Conservation (phyloP, 306 rosid species). For the Amphicarpaea edgeworthii region DNA sequence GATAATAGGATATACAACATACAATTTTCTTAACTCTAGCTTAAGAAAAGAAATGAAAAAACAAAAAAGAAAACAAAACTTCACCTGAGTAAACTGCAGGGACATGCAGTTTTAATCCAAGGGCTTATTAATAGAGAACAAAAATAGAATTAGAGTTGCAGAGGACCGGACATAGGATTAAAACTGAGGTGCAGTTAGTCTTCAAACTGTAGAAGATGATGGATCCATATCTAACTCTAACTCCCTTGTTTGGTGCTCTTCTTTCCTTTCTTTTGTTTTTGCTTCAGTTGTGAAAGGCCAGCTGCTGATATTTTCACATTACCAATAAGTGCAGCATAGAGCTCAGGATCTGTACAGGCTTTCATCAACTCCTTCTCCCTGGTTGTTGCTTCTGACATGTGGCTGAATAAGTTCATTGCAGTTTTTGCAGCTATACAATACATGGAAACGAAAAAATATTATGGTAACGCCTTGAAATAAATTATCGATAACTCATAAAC, state of each 20-base stretch:
- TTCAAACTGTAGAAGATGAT: constrained; percentile 1
- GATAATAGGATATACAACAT: constrained; percentile 37
- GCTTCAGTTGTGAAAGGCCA: constrained; percentile 91
- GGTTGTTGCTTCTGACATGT: constrained; percentile 79
- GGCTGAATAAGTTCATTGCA: constrained; percentile 94
- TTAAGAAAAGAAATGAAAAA: neutral
- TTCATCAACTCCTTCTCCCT: constrained; percentile 97
- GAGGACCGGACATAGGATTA: neutral
- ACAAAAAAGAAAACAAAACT: neutral
- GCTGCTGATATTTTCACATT: constrained; percentile 87
- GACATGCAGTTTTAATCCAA: neutral
- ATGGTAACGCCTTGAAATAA: constrained; percentile 32
- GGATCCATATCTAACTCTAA: constrained; percentile 37
- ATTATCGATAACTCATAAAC: constrained; percentile 1
- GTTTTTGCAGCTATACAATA: constrained; percentile 77
- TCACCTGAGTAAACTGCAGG: neutral
- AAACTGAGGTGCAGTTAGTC: constrained; percentile 3
- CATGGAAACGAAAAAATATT: neutral
- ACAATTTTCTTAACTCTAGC: constrained; percentile 37
- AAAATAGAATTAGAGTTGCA: neutral
- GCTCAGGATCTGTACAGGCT: constrained; percentile 96
- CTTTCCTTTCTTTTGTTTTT: constrained; percentile 92
- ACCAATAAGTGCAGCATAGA: constrained; percentile 84
- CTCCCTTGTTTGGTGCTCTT: constrained; percentile 61
- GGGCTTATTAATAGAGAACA: constrained; percentile 1